phyloP scores from a whole-genome alignment of 2,329 filamentous ascomycete genomes.

The Hymenoscyphus linearis region DNA sequence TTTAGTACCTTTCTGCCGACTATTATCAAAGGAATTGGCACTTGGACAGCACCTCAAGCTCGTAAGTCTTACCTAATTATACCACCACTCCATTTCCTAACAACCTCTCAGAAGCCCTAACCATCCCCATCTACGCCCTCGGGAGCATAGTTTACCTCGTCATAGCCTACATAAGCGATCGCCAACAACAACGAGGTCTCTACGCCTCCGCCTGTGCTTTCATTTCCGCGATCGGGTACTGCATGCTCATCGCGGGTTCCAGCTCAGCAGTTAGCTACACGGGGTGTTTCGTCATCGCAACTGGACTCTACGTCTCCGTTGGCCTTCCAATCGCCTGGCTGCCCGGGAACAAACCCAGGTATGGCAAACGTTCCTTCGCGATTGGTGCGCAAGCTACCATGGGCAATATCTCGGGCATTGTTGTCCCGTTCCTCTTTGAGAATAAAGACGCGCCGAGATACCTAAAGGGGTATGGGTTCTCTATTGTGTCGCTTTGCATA shows the following conservation, averaged over 20 bases:
- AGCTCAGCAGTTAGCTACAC: neutral
- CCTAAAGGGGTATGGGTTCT: neutral
- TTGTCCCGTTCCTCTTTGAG: conserved; percentile 52
- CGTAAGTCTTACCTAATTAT: conserved; percentile 27
- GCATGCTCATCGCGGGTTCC: neutral
- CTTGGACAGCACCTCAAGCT: conserved; percentile 49
- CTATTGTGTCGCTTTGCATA: neutral
- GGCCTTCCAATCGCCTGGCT: conserved; percentile 34
- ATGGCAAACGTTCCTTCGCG: conserved; percentile 55
- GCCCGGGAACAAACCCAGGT: conserved; percentile 52
- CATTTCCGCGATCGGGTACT: conserved; percentile 39
- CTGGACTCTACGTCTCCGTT: conserved; percentile 21
- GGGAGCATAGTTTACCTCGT: conserved; percentile 57
- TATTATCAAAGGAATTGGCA: conserved; percentile 59
- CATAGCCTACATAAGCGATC: conserved; percentile 53
- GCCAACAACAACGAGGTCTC: conserved; percentile 49
- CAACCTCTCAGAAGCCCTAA: conserved; percentile 46
- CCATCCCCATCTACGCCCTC: conserved; percentile 61
- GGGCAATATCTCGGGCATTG: conserved; percentile 55
- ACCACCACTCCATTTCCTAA: neutral
- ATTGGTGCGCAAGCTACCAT: conserved; percentile 54
- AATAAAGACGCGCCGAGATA: conserved; percentile 20
- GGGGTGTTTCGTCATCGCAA: neutral
- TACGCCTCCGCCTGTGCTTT: conserved; percentile 48
- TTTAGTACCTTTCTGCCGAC: conserved; percentile 64